Percentiles rank a stretch among this genome's conserved stretches.
These are phyloP conservation scores for Pseudoperonospora humuli DNA, from an alignment of 352 stramenopile species.

Conservation along the genomic window DNA sequence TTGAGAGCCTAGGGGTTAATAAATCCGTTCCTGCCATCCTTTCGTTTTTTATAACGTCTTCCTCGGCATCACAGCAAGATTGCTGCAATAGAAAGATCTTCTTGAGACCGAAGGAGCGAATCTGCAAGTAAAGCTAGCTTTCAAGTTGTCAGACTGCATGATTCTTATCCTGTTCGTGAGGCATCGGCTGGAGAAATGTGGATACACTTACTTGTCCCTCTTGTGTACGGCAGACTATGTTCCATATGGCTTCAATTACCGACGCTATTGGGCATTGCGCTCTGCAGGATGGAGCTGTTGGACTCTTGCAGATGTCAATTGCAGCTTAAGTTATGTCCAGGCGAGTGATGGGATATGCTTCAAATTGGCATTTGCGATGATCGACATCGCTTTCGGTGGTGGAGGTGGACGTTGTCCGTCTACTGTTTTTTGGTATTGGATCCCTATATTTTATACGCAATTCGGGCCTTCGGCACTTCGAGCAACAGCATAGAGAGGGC, in stretches of 20 bases:
- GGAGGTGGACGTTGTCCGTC: too few species aligned
- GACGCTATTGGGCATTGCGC: conserved; percentile 66
- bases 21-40: conserved; percentile 52
- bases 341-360: conserved; percentile 16
- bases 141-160: conserved; percentile 60
- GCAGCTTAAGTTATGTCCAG: conserved; percentile 42
- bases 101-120: conserved; percentile 27
- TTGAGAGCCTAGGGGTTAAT: conserved; percentile 59
- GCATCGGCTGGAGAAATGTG: conserved; percentile 59
- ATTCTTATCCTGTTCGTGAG: conserved; percentile 71
- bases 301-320: conserved; percentile 59
- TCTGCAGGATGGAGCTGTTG: conserved; percentile 59
- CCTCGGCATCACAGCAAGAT: conserved; percentile 51
- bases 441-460: too few species aligned
- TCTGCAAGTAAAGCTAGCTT: conserved; percentile 43
- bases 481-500: conserved; percentile 20
- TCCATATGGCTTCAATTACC: too few species aligned
- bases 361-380: neutral
- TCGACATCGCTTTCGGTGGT: too few species aligned
- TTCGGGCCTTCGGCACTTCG: too few species aligned
- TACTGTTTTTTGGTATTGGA: too few species aligned
- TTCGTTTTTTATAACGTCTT: conserved; percentile 85
- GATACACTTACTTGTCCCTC: conserved; percentile 49
- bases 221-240: conserved; percentile 33
- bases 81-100: conserved; percentile 48